Conservation (phyloP, 768 basidiomycete species). For the Trametes villosa region DNA sequence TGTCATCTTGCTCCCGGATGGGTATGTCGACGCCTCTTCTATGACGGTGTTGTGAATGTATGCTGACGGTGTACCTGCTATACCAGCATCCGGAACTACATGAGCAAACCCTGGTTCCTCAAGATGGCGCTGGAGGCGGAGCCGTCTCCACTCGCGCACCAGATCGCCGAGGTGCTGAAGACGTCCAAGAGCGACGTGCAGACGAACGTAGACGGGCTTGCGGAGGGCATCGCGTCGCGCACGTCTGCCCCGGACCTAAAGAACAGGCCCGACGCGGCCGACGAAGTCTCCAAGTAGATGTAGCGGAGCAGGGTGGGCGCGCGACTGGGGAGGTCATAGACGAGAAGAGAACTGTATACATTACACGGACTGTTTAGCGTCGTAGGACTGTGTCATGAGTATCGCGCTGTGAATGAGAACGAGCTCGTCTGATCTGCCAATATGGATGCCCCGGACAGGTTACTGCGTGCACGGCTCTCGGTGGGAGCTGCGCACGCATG, state of each 20-base stretch:
- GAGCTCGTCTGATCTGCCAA: no score
- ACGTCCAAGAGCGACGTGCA: conserved; percentile 24
- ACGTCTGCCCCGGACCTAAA: conserved; percentile 15
- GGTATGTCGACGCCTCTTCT: conserved; percentile 52
- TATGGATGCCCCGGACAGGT: no score
- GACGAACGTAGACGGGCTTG: conserved; percentile 24
- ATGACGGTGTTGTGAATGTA: background rate
- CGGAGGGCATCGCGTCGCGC: conserved; percentile 26
- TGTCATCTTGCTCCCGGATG: conserved; percentile 88
- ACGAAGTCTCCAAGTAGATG: conserved; percentile 17
- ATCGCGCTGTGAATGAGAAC: background rate
- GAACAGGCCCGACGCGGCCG: conserved; percentile 25
- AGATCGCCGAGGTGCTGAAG: conserved; percentile 49
- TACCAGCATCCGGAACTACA: conserved; percentile 88
- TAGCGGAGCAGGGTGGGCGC: background rate
- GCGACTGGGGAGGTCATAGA: background rate
- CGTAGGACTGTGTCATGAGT: no score
- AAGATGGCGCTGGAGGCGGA: conserved; percentile 62
- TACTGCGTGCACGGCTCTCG: no score
- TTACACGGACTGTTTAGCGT: background rate
- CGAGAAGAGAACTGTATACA: background rate
- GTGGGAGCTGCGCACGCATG: no score
- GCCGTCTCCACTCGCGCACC: conserved; percentile 55
- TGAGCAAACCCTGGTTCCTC: conserved; percentile 93
- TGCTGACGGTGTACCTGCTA: background rate